These are phyloP conservation scores for Brassica nigra DNA, from an alignment of 345 rosid genomes.

Conservation along the genomic window DNA sequence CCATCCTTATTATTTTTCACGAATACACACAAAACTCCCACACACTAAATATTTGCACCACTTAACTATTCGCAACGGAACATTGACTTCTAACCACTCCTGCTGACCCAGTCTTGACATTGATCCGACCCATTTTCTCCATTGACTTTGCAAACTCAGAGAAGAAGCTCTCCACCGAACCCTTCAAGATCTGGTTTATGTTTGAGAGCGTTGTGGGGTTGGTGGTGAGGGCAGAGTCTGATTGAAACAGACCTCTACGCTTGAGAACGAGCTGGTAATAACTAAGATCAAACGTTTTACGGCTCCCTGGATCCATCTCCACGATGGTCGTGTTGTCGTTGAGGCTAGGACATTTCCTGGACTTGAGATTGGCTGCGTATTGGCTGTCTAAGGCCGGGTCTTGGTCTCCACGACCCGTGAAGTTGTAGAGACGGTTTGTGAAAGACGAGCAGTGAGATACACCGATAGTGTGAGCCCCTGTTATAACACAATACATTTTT, in stretches of 20 bases:
- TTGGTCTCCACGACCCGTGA: constrained; percentile 63
- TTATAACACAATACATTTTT: not conserved
- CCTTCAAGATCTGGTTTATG: constrained; percentile 51
- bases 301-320: constrained; percentile 89
- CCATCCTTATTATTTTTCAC: constrained; percentile 11
- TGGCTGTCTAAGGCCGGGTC: constrained; percentile 74
- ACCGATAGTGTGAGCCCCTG: constrained; percentile 90
- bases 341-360: constrained; percentile 63
- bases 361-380: constrained; percentile 74
- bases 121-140: constrained; percentile 80
- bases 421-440: constrained; percentile 67
- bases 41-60: not conserved
- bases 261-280: constrained; percentile 61
- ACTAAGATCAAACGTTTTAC: constrained; percentile 70
- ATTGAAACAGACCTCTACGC: constrained; percentile 75
- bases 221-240: constrained; percentile 74
- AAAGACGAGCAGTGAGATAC: constrained; percentile 70
- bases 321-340: constrained; percentile 67
- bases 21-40: constrained; percentile 17
- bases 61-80: constrained; percentile 58
- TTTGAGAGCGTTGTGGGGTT: constrained; percentile 50
- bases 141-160: constrained; percentile 65
- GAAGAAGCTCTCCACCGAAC: constrained; percentile 54
- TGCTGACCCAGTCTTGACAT: constrained; percentile 65
- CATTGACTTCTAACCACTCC: constrained; percentile 80